These are phyloP conservation scores for Globisporangium nodosum DNA, from an alignment of 352 stramenopile species.

Conservation along the genomic window DNA sequence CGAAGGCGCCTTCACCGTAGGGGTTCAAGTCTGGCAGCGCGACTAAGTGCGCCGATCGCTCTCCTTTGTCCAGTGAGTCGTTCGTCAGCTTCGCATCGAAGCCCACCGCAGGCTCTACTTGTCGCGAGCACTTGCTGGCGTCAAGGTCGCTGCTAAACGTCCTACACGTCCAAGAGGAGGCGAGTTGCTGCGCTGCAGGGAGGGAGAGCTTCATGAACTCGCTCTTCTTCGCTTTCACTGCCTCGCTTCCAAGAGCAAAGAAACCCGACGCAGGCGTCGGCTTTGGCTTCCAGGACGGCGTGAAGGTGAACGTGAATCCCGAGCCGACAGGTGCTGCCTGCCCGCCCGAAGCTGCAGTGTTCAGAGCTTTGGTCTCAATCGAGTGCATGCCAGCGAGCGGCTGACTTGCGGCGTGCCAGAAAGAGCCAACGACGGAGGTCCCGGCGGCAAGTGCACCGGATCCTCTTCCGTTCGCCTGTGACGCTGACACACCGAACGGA, in stretches of 20 bases:
- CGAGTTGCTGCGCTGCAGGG: background rate
- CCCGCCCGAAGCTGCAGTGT: background rate
- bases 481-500: background rate
- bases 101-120: background rate
- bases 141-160: background rate
- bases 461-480: background rate
- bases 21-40: slow-evolving; percentile 45
- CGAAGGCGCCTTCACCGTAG: slow-evolving; percentile 48
- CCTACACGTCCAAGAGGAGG: background rate
- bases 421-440: background rate
- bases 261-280: background rate
- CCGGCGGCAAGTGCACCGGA: too few relatives aligned
- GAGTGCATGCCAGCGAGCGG: background rate
- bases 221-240: background rate
- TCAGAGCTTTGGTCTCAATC: background rate
- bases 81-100: slow-evolving; percentile 10
- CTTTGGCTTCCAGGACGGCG: slow-evolving; percentile 7
- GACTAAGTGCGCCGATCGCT: slow-evolving; percentile 25
- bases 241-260: too few relatives aligned
- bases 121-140: background rate
- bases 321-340: background rate
- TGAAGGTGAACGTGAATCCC: slow-evolving; percentile 9
- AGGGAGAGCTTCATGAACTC: background rate
- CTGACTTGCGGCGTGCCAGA: background rate
- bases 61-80: too few relatives aligned